phyloP scores from a whole-genome alignment of 2,329 filamentous ascomycete genomes.

The Atkinsonella texensis region DNA sequence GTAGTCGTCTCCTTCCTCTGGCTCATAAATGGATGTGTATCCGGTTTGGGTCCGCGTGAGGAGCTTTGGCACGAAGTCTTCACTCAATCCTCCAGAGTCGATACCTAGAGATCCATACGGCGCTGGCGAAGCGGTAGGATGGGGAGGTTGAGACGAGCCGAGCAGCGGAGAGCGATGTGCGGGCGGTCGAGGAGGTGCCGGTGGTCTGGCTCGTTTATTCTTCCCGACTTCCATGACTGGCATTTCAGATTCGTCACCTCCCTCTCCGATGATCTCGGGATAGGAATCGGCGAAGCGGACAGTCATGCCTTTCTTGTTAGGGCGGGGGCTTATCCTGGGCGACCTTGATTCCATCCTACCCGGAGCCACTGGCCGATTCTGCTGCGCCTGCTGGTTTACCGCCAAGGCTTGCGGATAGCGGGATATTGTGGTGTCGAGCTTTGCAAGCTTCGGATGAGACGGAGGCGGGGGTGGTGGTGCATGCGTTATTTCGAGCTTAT shows the following conservation, averaged over 20 bases:
- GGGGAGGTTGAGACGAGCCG: neutral
- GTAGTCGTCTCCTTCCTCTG: slow-evolving; percentile 7
- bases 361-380: slow-evolving; percentile 29
- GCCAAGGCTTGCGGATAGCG: slow-evolving; percentile 43
- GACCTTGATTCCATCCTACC: slow-evolving; percentile 29
- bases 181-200: slow-evolving; percentile 15
- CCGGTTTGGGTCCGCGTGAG: slow-evolving; percentile 49
- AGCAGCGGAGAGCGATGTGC: slow-evolving; percentile 3
- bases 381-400: slow-evolving; percentile 30
- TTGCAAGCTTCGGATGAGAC: slow-evolving; percentile 36
- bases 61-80: slow-evolving; percentile 40
- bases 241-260: slow-evolving; percentile 72
- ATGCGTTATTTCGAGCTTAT: slow-evolving; percentile 42
- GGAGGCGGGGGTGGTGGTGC: slow-evolving; percentile 33
- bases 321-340: slow-evolving; percentile 31
- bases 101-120: slow-evolving; percentile 1
- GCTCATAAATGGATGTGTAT: slow-evolving; percentile 24
- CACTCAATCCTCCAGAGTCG: slow-evolving; percentile 13
- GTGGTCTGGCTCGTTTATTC: slow-evolving; percentile 32
- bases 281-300: slow-evolving; percentile 63
- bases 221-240: slow-evolving; percentile 61
- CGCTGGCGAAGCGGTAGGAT: slow-evolving; percentile 2
- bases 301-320: slow-evolving; percentile 51
- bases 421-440: slow-evolving; percentile 44
- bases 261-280: slow-evolving; percentile 79